Evolutionary conservation across 2,329 filamentous ascomycete genomes (phyloP).

Genomic region (Diaporthe sp.): DNA sequence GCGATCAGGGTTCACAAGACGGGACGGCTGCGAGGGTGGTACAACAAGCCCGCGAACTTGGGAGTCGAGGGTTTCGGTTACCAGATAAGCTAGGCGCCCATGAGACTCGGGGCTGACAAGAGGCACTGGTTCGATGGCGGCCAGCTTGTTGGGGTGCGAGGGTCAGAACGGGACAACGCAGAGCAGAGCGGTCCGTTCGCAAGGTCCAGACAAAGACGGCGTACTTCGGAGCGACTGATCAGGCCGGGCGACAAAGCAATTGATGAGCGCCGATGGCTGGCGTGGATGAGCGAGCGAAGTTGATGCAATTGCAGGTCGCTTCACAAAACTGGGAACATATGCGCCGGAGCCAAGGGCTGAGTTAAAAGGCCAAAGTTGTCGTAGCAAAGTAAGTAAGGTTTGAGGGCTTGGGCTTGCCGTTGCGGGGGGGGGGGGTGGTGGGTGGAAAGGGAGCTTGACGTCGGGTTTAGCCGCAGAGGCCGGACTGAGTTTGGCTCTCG

Average conservation of each 20-base stretch:
- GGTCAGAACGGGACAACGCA: background rate
- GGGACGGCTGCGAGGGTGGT: constrained; percentile 18
- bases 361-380: constrained; percentile 12
- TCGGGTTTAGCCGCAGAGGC: constrained; percentile 32
- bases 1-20: constrained; percentile 32
- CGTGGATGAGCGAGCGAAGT: constrained; percentile 6
- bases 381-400: constrained; percentile 10
- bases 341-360: constrained; percentile 27
- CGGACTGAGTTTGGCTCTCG: constrained; percentile 27
- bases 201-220: constrained; percentile 4
- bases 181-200: constrained; percentile 8
- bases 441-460: constrained; percentile 28
- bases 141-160: background rate
- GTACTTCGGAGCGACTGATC: constrained; percentile 17
- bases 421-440: background rate
- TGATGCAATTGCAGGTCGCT: constrained; percentile 22
- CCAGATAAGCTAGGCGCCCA: constrained; percentile 31
- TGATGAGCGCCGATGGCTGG: constrained; percentile 11
- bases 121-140: background rate
- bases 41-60: constrained; percentile 21
- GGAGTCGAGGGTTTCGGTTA: constrained; percentile 20
- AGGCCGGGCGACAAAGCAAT: constrained; percentile 20
- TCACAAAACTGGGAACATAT: constrained; percentile 22
- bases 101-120: constrained; percentile 15
- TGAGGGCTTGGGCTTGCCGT: constrained; percentile 19